Evolutionary conservation across 139 green algal species (phyloP).

Genomic region (Chlamydomonas schloesseri): DNA sequence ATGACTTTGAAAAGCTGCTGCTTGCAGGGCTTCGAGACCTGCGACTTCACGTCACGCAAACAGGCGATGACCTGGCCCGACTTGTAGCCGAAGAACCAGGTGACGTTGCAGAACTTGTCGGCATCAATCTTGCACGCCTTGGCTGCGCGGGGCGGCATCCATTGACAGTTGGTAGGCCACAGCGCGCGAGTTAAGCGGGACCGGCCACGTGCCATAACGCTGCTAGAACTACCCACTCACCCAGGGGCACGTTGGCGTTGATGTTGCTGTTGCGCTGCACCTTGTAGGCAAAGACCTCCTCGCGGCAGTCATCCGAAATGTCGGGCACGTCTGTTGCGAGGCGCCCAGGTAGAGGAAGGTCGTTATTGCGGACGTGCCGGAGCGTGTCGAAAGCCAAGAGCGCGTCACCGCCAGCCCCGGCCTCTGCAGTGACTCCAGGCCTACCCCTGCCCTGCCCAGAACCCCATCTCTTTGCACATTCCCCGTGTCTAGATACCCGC

Average conservation of each 20-base stretch:
- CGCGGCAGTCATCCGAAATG: conserved; percentile 65
- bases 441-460: too few species aligned
- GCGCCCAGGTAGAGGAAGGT: too few species aligned
- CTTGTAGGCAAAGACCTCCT: conserved; percentile 81
- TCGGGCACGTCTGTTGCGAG: conserved; percentile 20
- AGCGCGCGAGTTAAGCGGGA: too few species aligned
- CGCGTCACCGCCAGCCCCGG: too few species aligned
- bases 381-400: too few species aligned
- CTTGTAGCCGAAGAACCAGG: conserved; percentile 64
- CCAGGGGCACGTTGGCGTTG: conserved; percentile 78
- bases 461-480: too few species aligned
- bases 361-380: too few species aligned
- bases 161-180: too few species aligned
- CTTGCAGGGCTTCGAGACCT: conserved; percentile 63
- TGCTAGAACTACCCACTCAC: conserved; percentile 40
- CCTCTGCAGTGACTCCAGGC: too few species aligned
- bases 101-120: conserved; percentile 70
- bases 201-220: not conserved
- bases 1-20: conserved; percentile 71
- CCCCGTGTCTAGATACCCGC: too few species aligned
- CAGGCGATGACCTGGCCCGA: conserved; percentile 40
- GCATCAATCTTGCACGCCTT: conserved; percentile 79
- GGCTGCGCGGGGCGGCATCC: conserved; percentile 67
- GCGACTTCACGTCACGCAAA: conserved; percentile 55
- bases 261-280: conserved; percentile 80